Base-by-base conservation (phyloP, 1,139 yeast species). In the Sugiyamaella castrensis region DNA sequence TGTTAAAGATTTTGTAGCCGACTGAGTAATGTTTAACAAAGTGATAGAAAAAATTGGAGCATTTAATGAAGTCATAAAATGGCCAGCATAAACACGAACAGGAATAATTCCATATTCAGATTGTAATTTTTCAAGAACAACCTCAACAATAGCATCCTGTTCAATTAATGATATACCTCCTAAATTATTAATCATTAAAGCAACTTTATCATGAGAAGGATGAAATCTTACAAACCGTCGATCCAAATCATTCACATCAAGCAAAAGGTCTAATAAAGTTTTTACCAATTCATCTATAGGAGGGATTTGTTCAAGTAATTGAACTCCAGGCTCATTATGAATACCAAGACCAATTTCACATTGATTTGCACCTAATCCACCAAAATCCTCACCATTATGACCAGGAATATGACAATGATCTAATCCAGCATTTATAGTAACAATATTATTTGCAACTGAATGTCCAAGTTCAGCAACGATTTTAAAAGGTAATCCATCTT, bases 331-430 rank as follows among this genome's bases (percentile, higher is more conserved):
- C 57, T 77, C 81, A 53, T 77, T 77, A 58, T 77, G 81, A 48
- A 77, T 76, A 2, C 81, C 81, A 53, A 77, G 67, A 3, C 81
- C 81, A 42, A 77, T 67, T 50, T 77, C 81, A 40, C 55, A 51
- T 47, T 57, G 52, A 39, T 48, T 47, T 0, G 46, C 40, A 2
- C 49, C 51, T 37, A 57, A 40, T 7, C 52, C 54, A 24, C 57
- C 56, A 28, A 56, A 53, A 35, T 49, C 68, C 46, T 66, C 67
- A 19, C 64, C 63, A 10, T 64, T 70, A 51, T 75, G 73, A 9
- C 80, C 80, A 6, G 80, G 78, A 29, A 76, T 74, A 52, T 74
- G 77, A 45, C 76, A 74, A 57, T 77, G 79, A 54, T 76, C 80
- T 47, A 76, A 68, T n/a, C 79, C 76, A 12, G 80, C 79, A 50